Percentiles rank a stretch among this genome's conserved stretches.
Conservation (phyloP, 192 early-diverging fungal genomes). For the Thoreauomyces humboldtii region DNA sequence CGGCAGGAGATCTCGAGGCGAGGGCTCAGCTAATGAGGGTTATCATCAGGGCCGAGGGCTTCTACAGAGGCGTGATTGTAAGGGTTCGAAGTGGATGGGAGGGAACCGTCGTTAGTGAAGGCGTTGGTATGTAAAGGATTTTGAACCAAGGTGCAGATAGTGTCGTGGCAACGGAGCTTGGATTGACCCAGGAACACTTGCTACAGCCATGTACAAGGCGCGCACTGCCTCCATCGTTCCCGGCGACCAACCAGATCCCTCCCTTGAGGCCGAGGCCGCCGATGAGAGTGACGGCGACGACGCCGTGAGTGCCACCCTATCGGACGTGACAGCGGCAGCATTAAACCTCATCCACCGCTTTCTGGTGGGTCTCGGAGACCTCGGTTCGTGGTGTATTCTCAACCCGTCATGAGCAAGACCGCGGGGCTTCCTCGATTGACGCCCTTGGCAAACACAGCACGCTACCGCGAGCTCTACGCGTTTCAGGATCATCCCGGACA, state of each 20-base stretch:
- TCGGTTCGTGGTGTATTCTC: slow-evolving; percentile 22
- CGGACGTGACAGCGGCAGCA: background rate
- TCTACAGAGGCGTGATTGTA: slow-evolving; percentile 9
- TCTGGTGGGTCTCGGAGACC: slow-evolving; percentile 37
- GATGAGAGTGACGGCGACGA: too few species aligned
- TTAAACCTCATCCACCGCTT: slow-evolving; percentile 19
- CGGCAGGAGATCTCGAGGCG: background rate
- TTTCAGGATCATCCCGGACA: background rate
- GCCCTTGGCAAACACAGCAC: background rate
- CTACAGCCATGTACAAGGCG: too few species aligned
- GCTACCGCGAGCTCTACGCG: slow-evolving; percentile 20
- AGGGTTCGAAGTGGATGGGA: too few species aligned
- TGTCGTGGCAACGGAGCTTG: too few species aligned
- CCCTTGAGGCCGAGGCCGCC: too few species aligned
- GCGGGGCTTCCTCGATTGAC: too few species aligned
- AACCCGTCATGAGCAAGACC: background rate
- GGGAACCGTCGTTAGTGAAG: too few species aligned
- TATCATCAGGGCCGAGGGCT: background rate
- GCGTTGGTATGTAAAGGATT: too few species aligned
- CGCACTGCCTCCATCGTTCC: too few species aligned
- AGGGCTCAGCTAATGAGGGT: background rate
- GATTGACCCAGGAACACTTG: too few species aligned
- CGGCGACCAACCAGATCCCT: too few species aligned
- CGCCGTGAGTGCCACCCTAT: background rate
- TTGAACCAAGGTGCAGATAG: background rate